phyloP scores from a whole-genome alignment of 1,284 basidiomycete genomes.

The Rhodotorula sp. region DNA sequence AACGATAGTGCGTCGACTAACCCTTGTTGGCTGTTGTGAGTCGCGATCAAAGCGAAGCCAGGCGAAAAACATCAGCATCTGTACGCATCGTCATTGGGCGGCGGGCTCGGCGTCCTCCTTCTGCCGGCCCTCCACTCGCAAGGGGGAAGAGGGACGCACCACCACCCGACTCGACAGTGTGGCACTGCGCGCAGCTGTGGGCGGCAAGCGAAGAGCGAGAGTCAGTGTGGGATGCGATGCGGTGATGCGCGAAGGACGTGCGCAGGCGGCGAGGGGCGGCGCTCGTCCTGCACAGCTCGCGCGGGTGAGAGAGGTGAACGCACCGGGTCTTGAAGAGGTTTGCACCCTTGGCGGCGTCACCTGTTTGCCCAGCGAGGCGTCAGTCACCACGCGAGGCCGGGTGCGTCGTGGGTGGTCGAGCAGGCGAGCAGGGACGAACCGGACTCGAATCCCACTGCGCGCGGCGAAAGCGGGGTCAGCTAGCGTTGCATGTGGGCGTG shows the following conservation, averaged over 20 bases:
- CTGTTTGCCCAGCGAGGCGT: slow-evolving; percentile 50
- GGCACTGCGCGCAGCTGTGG: slow-evolving; percentile 89
- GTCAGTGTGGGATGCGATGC: neutral
- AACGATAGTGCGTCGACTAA: slow-evolving; percentile 1
- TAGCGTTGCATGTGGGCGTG: neutral
- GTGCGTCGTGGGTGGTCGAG: neutral
- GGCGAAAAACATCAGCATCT: neutral
- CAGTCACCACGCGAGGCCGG: neutral
- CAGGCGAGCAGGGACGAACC: slow-evolving; percentile 45
- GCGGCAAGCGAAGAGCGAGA: neutral
- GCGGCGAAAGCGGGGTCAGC: slow-evolving; percentile 15
- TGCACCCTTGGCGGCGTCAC: slow-evolving; percentile 85
- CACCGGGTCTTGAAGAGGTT: slow-evolving; percentile 48
- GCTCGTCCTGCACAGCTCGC: neutral
- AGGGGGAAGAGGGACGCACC: slow-evolving; percentile 48
- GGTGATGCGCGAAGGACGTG: neutral
- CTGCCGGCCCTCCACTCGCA: no score
- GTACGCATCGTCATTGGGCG: slow-evolving; percentile 2
- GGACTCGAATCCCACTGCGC: slow-evolving; percentile 53
- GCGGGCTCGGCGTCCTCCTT: neutral
- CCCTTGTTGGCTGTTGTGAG: slow-evolving; percentile 38
- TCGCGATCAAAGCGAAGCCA: neutral
- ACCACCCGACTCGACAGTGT: slow-evolving; percentile 84
- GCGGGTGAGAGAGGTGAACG: neutral
- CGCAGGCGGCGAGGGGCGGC: neutral